Percentiles rank a stretch among this genome's conserved stretches.
Conservation (phyloP, 1,284 basidiomycete species). For the Pterulicium gracile region DNA sequence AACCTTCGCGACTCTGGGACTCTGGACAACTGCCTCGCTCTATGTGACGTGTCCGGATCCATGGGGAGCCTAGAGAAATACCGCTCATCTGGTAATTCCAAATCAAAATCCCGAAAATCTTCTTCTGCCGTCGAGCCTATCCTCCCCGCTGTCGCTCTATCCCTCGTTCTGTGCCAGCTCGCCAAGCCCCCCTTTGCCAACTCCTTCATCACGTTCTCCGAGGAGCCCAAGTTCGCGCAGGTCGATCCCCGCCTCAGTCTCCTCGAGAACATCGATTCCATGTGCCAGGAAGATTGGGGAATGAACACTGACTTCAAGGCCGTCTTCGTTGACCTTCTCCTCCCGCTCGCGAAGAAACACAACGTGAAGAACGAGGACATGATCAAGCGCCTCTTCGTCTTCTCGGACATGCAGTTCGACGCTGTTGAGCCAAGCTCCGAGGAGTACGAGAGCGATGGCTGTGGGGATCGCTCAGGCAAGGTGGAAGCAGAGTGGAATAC, state of each 20-base stretch:
- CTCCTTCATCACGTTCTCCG: slow-evolving; percentile 60
- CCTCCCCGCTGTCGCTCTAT: slow-evolving; percentile 49
- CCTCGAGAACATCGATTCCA: slow-evolving; percentile 23
- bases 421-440: too few relatives aligned
- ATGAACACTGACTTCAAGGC: slow-evolving; percentile 52
- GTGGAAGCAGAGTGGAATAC: slow-evolving; percentile 35
- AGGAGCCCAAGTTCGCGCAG: slow-evolving; percentile 32
- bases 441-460: too few relatives aligned
- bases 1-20: slow-evolving; percentile 40
- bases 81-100: too few relatives aligned
- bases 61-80: slow-evolving; percentile 46
- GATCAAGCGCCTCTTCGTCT: slow-evolving; percentile 66
- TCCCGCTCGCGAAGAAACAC: slow-evolving; percentile 43
- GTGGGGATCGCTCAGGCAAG: slow-evolving; percentile 1
- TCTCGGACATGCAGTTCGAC: slow-evolving; percentile 74
- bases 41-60: slow-evolving; percentile 67
- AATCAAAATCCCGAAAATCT: too few relatives aligned
- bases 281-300: slow-evolving; percentile 32
- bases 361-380: slow-evolving; percentile 54
- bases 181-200: slow-evolving; percentile 52
- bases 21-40: slow-evolving; percentile 51
- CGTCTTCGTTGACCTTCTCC: slow-evolving; percentile 47
- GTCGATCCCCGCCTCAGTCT: slow-evolving; percentile 31
- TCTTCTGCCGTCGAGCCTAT: slow-evolving; percentile 40
- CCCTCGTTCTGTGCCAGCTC: slow-evolving; percentile 51